Evolutionary conservation across 352 stramenopile species (phyloP), one percentile per base, ranked within the genome.

Genomic region (Globisporangium nunn): DNA sequence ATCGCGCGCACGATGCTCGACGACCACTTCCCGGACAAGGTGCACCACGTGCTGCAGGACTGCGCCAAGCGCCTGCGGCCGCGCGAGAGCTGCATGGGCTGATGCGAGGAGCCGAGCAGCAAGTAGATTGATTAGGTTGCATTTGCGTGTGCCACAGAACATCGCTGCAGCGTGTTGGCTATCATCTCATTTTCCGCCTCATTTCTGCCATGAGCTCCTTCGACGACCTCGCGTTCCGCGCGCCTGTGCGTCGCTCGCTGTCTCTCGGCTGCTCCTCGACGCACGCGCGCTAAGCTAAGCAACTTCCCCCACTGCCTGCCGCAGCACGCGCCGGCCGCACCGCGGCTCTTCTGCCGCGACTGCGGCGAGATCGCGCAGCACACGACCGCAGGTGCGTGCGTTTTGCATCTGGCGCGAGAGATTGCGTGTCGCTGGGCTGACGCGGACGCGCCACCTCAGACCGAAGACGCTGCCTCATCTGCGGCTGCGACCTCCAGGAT

Each of bases 1-100:
- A 92, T 95, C 30, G 78, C 74, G 14, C 81, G 83, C 23, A 93
- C 83, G 30, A 95, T 95, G 83, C 68, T 95, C 23, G 83, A 93
- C 66, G 83, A 95, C 50, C 85, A 95, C 57, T 95, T 95, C 51
- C 83, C 85, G 1, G 83, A 95, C 68, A 95, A 93, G 59, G 83
- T 95, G 4, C 81, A 95, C 63, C 80, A 85, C 58, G 85, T 95
- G 47, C 72, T 95, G 6, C 75, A 93, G 51, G 81, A 94, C 58
- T 93, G 82, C 52, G 74, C 82, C 40, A 73, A 85, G 62, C 65
- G 67, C 37, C 58, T 86, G 69, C 58, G 67, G n/a, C 71, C 62
- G 46, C 68, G 33, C 29, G 59, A 78, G 44, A 62, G 56, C 44
- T 62, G 56, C 50, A 62, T 67, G 50, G 56, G 61, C 29, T 67